Evolutionary conservation across 768 basidiomycete genomes (phyloP).

Genomic region (Mycena amicta): DNA sequence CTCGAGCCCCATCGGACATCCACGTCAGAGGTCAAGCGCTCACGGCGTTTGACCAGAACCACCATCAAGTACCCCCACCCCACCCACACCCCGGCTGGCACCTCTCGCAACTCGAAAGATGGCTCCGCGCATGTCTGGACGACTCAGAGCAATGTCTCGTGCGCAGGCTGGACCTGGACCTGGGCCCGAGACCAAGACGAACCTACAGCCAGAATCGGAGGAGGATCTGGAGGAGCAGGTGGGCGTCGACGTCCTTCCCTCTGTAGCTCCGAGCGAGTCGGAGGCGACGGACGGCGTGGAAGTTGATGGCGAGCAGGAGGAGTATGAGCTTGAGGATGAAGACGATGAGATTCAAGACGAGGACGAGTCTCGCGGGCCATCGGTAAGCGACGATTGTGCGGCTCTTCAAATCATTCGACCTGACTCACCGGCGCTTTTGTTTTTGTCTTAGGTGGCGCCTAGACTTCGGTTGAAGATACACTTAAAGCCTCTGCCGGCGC

Average conservation of each 20-base stretch:
- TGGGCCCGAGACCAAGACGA: conserved; percentile 6
- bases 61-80: too few species aligned
- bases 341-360: conserved; percentile 15
- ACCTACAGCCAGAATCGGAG: conserved; percentile 2
- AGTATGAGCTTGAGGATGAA: conserved; percentile 24
- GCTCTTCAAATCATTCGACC: neutral
- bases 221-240: conserved; percentile 16
- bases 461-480: neutral
- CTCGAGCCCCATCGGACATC: neutral
- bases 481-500: neutral
- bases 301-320: conserved; percentile 14
- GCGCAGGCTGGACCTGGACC: neutral
- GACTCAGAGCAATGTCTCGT: neutral
- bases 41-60: neutral
- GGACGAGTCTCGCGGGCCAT: conserved; percentile 17
- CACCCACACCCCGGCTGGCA: neutral
- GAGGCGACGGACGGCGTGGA: conserved; percentile 14
- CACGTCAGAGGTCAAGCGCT: neutral
- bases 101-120: neutral
- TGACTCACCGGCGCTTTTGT: neutral
- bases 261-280: conserved; percentile 12
- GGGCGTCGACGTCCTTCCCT: conserved; percentile 20
- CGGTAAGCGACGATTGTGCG: conserved; percentile 5
- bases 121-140: neutral
- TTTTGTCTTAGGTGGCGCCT: neutral